These are phyloP conservation scores for Apiospora koreana DNA, from an alignment of 2,329 filamentous ascomycete genomes.

Conservation along the genomic window DNA sequence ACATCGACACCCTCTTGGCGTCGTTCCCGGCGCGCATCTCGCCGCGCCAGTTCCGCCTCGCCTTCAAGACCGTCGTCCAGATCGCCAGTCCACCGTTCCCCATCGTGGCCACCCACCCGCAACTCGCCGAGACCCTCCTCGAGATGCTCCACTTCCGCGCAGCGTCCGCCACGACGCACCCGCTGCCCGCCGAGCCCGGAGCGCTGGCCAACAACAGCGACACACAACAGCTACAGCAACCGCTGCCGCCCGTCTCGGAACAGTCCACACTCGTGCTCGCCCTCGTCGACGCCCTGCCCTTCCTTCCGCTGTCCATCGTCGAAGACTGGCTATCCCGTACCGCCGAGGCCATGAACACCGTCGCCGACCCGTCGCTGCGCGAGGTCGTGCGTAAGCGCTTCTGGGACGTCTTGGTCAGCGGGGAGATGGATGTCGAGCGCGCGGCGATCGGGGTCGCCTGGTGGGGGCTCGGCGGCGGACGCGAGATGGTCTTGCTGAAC, in stretches of 20 bases:
- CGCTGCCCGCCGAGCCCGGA: slow-evolving; percentile 40
- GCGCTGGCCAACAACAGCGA: background rate
- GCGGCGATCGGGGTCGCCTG: slow-evolving; percentile 78
- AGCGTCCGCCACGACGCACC: slow-evolving; percentile 44
- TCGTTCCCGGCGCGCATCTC: slow-evolving; percentile 80
- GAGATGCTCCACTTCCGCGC: slow-evolving; percentile 75
- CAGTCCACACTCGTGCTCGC: slow-evolving; percentile 77
- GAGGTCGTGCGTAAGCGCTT: slow-evolving; percentile 69
- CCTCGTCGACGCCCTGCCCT: slow-evolving; percentile 77
- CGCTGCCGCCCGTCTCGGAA: slow-evolving; percentile 60
- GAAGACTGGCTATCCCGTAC: slow-evolving; percentile 80
- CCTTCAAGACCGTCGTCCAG: slow-evolving; percentile 82
- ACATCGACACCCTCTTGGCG: slow-evolving; percentile 77
- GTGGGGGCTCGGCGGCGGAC: slow-evolving; percentile 71
- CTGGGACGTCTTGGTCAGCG: slow-evolving; percentile 76
- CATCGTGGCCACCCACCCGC: slow-evolving; percentile 70
- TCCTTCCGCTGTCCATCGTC: slow-evolving; percentile 67
- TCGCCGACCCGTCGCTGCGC: slow-evolving; percentile 63
- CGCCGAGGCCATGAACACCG: slow-evolving; percentile 65
- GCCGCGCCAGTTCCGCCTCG: slow-evolving; percentile 82
- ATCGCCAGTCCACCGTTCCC: slow-evolving; percentile 79
- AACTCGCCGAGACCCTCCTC: slow-evolving; percentile 77
- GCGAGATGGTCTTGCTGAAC: slow-evolving; percentile 47
- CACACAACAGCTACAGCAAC: slow-evolving; percentile 21
- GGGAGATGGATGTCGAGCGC: slow-evolving; percentile 87